These are phyloP conservation scores for Chrysanthemum makinoi DNA, from an alignment of 129 eudicot genomes.

Conservation along the genomic window DNA sequence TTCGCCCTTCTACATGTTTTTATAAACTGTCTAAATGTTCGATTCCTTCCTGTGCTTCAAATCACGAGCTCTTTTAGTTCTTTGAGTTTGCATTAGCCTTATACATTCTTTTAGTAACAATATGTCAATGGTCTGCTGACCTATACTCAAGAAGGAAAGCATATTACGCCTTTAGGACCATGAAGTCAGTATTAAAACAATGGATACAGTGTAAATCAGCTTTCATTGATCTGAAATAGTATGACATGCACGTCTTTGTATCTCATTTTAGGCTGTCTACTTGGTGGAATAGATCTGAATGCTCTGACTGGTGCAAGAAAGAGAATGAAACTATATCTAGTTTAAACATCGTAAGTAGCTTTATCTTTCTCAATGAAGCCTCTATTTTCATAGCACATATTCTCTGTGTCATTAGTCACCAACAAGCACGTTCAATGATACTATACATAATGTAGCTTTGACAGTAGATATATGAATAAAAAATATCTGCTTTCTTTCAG, in stretches of 20 bases:
- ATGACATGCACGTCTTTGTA: slow-evolving; percentile 3
- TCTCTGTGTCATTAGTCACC: too few relatives aligned
- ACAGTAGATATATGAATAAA: too few relatives aligned
- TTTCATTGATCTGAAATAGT: not conserved
- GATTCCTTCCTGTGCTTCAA: not conserved
- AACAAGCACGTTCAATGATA: too few relatives aligned
- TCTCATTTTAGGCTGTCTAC: slow-evolving; percentile 10
- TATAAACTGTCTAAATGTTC: not conserved
- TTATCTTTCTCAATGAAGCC: slow-evolving; percentile 6
- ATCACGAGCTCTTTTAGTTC: not conserved
- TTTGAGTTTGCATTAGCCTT: slow-evolving; percentile 5
- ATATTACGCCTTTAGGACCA: not conserved
- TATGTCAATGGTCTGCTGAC: not conserved
- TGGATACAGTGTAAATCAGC: not conserved
- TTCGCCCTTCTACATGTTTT: not conserved
- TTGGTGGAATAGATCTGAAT: slow-evolving; percentile 19
- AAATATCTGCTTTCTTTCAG: too few relatives aligned
- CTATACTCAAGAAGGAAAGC: not conserved
- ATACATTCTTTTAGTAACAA: not conserved
- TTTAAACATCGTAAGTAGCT: slow-evolving; percentile 19
- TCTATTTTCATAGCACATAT: not conserved
- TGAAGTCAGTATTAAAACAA: not conserved
- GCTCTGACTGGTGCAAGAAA: slow-evolving; percentile 16
- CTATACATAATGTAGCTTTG: too few relatives aligned
- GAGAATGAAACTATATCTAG: slow-evolving; percentile 16